Base-by-base conservation (phyloP, 371 early-diverging fungal genomes). In the Apophysomyces trapeziformis region DNA sequence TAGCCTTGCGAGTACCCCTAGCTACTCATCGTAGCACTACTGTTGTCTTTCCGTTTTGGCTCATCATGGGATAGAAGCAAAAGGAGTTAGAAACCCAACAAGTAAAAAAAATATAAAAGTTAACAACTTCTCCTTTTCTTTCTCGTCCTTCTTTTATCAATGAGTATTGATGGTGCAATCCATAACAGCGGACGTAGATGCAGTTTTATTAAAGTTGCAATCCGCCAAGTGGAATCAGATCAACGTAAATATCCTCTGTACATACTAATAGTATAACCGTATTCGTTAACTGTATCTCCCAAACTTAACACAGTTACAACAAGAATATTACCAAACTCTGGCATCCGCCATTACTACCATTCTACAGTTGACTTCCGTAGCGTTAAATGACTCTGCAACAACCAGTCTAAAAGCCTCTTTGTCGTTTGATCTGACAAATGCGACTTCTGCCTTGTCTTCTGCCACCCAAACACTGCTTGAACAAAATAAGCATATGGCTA, bases 361-460 rank as follows among this genome's bases (percentile, higher is more conserved):
- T 26, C 38, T 60, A 12, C 38, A 38, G 9, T 18, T 60, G 38
- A 60, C 60, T 41, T 43, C 60, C 38, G 14, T 39, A 11, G 21
- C 41, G 7, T 32, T 60, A 26, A 45, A 60, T 18, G 9, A 50
- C 21, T 50, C 54, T 9, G 54, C 21, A 21, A 38, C 38, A 39
- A 45, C 18, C 6, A 13, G 60, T 43, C 35, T 95, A n/a, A 79
- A 71, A 21, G 45, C 47, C 7, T 70, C 63, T 14, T 63, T 67
- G 7, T 57, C 61, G 39, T 65, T 73, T 39, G 66, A 70, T 57
- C 60, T 69, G 21, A 67, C 56, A n/a, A 73, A 41, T 41, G 59
- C 64, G 4, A 70, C 58, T 13, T 69, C 67, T 5, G 68, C 70
- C 12, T 65, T 69, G 36, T 73, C 73, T 26, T 65, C 56, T 16